phyloP scores from a whole-genome alignment of 2,329 filamentous ascomycete genomes.

The Zarea fungicola region DNA sequence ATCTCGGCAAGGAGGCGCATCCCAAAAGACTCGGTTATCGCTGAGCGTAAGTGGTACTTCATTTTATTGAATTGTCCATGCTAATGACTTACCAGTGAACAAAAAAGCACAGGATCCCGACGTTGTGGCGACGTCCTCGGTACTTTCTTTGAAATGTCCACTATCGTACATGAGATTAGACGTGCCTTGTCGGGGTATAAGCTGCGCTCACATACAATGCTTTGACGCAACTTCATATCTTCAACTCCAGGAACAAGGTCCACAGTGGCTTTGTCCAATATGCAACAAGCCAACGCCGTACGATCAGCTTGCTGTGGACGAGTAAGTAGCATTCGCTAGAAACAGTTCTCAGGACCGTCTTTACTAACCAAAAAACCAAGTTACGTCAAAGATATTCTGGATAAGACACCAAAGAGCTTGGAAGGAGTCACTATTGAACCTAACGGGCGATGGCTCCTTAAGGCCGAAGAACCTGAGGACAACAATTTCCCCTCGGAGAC shows the following conservation, averaged over 20 bases:
- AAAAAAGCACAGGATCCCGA: conserved; percentile 80
- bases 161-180: conserved; percentile 78
- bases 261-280: conserved; percentile 93
- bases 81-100: conserved; percentile 53
- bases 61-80: background rate
- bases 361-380: conserved; percentile 34
- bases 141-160: conserved; percentile 89
- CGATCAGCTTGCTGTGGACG: conserved; percentile 78
- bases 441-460: conserved; percentile 66
- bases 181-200: conserved; percentile 70
- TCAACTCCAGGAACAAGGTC: conserved; percentile 90
- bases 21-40: conserved; percentile 72
- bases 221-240: conserved; percentile 92
- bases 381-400: conserved; percentile 83
- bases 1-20: conserved; percentile 68
- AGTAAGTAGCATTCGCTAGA: conserved; percentile 47
- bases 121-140: conserved; percentile 80
- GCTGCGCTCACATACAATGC: conserved; percentile 87
- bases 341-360: background rate
- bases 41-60: conserved; percentile 60
- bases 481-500: conserved; percentile 23
- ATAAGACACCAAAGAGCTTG: conserved; percentile 61
- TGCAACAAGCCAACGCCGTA: conserved; percentile 82
- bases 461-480: conserved; percentile 27
- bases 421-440: conserved; percentile 91